Conservation (phyloP, 495 filamentous ascomycete genomes). For the Lasiosphaeria ovina region DNA sequence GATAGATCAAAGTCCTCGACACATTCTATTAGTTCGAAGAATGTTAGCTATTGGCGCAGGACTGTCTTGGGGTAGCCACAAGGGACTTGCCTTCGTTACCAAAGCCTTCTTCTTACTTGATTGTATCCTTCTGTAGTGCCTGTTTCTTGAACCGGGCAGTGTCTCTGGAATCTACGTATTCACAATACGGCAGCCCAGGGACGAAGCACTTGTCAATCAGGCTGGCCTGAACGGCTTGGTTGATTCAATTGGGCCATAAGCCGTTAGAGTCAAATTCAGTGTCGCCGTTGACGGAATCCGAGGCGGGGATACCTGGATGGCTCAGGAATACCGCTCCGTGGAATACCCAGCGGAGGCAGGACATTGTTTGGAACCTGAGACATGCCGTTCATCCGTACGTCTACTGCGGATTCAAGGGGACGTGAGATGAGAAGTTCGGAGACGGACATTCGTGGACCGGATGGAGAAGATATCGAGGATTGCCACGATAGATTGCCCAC, state of each 20-base stretch:
- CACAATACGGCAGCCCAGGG: too few species aligned
- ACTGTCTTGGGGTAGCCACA: too few species aligned
- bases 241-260: constrained; percentile 51
- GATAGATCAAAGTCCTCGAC: too few species aligned
- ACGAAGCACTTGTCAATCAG: too few species aligned
- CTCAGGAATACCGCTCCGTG: constrained; percentile 17
- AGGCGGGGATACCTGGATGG: constrained; percentile 15
- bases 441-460: constrained; percentile 15
- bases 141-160: too few species aligned
- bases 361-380: constrained; percentile 5
- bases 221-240: too few species aligned
- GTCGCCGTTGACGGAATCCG: constrained; percentile 34
- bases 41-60: too few species aligned
- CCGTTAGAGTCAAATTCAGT: constrained; percentile 55
- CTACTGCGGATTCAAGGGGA: constrained; percentile 3
- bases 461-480: constrained; percentile 18
- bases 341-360: constrained; percentile 4
- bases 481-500: constrained; percentile 16
- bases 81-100: too few species aligned
- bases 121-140: too few species aligned
- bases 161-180: too few species aligned
- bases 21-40: too few species aligned
- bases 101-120: too few species aligned
- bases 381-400: constrained; percentile 24
- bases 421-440: constrained; percentile 21